A percentile compares a stretch with the other conserved stretches of the same genome.
Conservation (phyloP, 352 stramenopile species). For the Halophytophthora batemanensis region DNA sequence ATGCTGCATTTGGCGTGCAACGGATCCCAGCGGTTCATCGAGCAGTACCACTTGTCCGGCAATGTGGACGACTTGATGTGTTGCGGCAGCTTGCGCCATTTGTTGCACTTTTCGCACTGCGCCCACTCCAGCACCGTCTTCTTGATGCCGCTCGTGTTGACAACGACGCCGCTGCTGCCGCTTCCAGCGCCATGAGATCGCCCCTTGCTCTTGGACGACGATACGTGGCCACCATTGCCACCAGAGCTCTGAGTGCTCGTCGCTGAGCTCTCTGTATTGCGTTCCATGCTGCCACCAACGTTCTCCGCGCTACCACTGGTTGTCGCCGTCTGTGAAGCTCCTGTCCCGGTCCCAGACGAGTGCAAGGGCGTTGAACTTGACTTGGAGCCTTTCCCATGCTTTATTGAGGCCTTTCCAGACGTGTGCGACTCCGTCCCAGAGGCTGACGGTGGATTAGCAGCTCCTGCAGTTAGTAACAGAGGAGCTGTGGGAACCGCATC, state of each 20-base stretch:
- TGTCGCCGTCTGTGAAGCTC: background rate
- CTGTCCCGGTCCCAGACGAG: slow-evolving; percentile 11
- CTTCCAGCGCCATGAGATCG: slow-evolving; percentile 4
- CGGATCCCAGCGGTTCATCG: slow-evolving; percentile 94
- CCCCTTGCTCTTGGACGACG: slow-evolving; percentile 17
- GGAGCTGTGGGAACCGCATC: slow-evolving; percentile 12
- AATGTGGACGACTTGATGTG: slow-evolving; percentile 91
- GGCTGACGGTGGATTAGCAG: slow-evolving; percentile 15
- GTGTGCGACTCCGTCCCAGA: slow-evolving; percentile 12
- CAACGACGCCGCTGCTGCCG: no score
- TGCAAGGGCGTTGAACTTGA: background rate
- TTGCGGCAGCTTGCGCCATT: slow-evolving; percentile 94
- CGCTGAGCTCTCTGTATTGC: no score
- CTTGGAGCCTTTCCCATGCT: slow-evolving; percentile 27
- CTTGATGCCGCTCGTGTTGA: slow-evolving; percentile 34
- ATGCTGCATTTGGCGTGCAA: slow-evolving; percentile 68
- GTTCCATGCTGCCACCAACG: slow-evolving; percentile 2
- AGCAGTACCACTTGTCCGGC: slow-evolving; percentile 96
- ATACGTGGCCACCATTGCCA: slow-evolving; percentile 1
- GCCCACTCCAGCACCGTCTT: slow-evolving; percentile 92
- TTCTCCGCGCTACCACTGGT: slow-evolving; percentile 6
- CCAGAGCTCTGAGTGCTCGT: slow-evolving; percentile 2
- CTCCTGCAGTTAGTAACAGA: background rate
- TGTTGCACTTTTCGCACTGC: slow-evolving; percentile 95
- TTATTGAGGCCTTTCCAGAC: slow-evolving; percentile 14